Evolutionary conservation across 805 yeast species (phyloP), one percentile per base, ranked within the genome.

Genomic region (Starmera quercuum): DNA sequence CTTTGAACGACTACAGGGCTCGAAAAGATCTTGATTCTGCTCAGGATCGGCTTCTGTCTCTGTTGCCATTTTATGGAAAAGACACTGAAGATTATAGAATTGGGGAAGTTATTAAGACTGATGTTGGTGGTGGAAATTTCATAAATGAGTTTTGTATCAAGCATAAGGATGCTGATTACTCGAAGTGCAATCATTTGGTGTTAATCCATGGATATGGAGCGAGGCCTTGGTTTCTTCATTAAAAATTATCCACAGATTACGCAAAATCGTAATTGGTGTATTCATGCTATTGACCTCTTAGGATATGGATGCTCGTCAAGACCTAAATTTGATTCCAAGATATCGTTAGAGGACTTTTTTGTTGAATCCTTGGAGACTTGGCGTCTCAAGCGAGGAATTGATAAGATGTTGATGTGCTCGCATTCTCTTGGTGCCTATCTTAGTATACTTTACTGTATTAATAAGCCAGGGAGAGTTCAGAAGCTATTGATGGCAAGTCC

Each of bases 181-280:
- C 35, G 26, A 22, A 27, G 8, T 34, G 55, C 32, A 61, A 60
- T 44, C 72, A 82, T 55, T 56, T 87, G 17, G 85, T 92, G 0
- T 61, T 90, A 33, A 65, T 90, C 10, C 98, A 90, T 57, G 98
- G 98, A 0, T 90, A 90, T 51, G 97, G 96, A 4, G 97, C 97
- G 26, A 0, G 92, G 95, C 1, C 60, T 87, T 19, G 97, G 95
- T 0, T 78, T 87, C 44, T 92, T 80, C 47, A 61, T 81, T 34
- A 79, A 78, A 46, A 90, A 87, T 56, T 70, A 83, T 38, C 82
- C 80, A 39, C 63, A 61, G 4, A 54, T 79, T 20, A 54, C 70
- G 2, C 28, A 36, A 10, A 45, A 56, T 21, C 45, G 56, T 17
- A 61, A 70, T 20, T 83, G 92, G 83, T 71, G 79, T 35, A 64